phyloP scores from a whole-genome alignment of 169 alveolate genomes.

The Cytauxzoon felis region DNA sequence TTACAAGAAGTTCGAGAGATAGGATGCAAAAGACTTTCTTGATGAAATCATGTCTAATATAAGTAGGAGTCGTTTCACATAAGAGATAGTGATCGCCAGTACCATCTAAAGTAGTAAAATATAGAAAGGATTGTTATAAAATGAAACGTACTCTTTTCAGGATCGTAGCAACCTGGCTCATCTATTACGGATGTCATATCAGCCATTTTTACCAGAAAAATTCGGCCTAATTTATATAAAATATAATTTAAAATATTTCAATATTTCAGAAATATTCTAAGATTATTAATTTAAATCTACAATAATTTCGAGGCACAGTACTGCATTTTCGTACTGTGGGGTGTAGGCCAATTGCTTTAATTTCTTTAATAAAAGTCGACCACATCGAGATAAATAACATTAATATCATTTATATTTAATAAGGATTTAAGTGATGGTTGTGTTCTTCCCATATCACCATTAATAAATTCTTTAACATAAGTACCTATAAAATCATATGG shows the following conservation, averaged over 20 bases:
- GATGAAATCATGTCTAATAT: constrained; percentile 79
- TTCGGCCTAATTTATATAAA: too few species aligned
- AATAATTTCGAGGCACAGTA: too few species aligned
- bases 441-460: constrained; percentile 82
- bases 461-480: constrained; percentile 80
- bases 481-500: constrained; percentile 62
- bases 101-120: constrained; percentile 3
- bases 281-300: neutral
- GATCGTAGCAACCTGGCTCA: constrained; percentile 48
- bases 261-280: neutral
- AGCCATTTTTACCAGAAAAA: neutral
- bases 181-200: neutral
- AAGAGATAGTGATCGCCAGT: constrained; percentile 48
- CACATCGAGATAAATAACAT: constrained; percentile 36
- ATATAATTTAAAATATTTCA: neutral
- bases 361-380: too few species aligned
- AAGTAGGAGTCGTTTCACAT: constrained; percentile 66
- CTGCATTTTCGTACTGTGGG: too few species aligned
- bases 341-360: too few species aligned
- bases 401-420: constrained; percentile 34
- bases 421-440: constrained; percentile 71
- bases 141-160: constrained; percentile 41
- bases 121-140: too few species aligned
- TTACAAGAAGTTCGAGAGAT: constrained; percentile 68
- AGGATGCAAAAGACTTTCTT: constrained; percentile 78